Evolutionary conservation across 345 rosid genomes (phyloP).

Genomic region (Bretschneidera sinensis): DNA sequence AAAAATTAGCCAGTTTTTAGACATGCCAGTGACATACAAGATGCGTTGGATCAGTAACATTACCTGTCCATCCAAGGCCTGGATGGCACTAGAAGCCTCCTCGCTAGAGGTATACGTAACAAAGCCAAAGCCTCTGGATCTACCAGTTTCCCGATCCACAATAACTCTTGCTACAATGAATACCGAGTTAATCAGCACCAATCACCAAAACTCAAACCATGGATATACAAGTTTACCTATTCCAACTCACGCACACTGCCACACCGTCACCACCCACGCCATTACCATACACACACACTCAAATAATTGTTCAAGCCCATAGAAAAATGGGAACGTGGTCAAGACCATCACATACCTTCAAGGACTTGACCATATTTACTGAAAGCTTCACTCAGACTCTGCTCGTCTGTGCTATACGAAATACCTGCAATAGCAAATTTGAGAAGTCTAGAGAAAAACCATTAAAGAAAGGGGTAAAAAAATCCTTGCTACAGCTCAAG

Average conservation of each 20-base stretch:
- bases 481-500: neutral
- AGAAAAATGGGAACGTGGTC: constrained; percentile 2
- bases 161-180: constrained; percentile 65
- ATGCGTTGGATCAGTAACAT: neutral
- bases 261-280: neutral
- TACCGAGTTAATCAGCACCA: constrained; percentile 9
- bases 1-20: no score
- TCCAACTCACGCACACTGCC: constrained; percentile 1
- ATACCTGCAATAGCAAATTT: constrained; percentile 47
- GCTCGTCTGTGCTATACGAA: constrained; percentile 60
- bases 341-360: constrained; percentile 44
- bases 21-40: neutral
- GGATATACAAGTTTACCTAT: neutral
- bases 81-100: constrained; percentile 86
- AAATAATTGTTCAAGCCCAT: constrained; percentile 6
- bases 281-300: neutral
- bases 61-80: constrained; percentile 97
- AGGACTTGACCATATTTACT: constrained; percentile 73
- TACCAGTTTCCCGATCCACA: constrained; percentile 84
- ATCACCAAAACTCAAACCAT: neutral
- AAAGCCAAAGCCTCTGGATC: constrained; percentile 94
- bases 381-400: constrained; percentile 62
- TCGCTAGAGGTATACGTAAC: constrained; percentile 58
- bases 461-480: neutral
- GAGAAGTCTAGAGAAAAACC: neutral